Base-by-base conservation (phyloP, 257 asterid genomes). In the Oldenlandia corymbosa region DNA sequence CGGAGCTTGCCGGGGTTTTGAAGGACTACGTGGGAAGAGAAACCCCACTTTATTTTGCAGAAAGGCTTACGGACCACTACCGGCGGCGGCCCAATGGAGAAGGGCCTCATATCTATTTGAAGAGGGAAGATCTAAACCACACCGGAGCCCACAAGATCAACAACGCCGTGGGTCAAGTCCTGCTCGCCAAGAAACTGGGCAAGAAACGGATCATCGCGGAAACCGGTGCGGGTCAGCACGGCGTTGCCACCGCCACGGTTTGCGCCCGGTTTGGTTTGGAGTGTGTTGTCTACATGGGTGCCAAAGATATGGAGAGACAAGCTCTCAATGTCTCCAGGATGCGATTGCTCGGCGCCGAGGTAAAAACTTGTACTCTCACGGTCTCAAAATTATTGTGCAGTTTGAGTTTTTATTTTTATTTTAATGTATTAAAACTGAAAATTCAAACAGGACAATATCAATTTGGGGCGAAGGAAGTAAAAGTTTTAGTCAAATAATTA, bases 191-290 rank as follows among this genome's bases (percentile, higher is more conserved):
- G 75, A 95, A 89, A 31, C 74, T 92, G 64, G 99, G 97, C 34
- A 89, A 89, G 85, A 73, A 82, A 68, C 95, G 95, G 13, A 85
- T 89, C 53, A 89, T 92, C 62, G 99, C 96, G 45, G 99, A 89
- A 76, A 92, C 97, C 58, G 97, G 99, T 50, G 99, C 99, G 39
- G 97, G 99, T 59, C 99, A 92, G 79, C 99, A 92, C 63, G 99
- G 99, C 64, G 99, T 89, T 72, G 99, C 97, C 34, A 89, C 96
- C 2, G 95, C 99, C 54, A 89, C 99, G 11, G 97, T 87, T 50
- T 92, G 99, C 77, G 99, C 99, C 77, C 85, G 96, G 43, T 89
- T 89, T 74, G 97, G 99, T 1, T 71, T 89, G 84, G 67, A 82
- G 28, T 89, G 99, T 64, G 42, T 89, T 45, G 75, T 89, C 64